Base-by-base conservation (phyloP, 176 grass and related monocot species). In the Oryza glumipatula region DNA sequence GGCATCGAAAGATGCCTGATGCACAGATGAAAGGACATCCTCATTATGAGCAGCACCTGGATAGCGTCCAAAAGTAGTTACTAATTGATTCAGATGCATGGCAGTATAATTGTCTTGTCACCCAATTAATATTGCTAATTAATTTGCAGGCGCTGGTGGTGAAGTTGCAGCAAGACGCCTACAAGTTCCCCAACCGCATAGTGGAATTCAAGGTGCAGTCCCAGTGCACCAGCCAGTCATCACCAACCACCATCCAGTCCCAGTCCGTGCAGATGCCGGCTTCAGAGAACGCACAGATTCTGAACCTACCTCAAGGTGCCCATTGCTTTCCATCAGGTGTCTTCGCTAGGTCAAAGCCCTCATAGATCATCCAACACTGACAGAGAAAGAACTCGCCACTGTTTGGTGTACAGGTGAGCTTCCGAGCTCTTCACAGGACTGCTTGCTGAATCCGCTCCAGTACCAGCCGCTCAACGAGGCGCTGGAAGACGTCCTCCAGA, bases 131-230 rank as follows among this genome's bases (percentile, higher is more conserved):
- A 49, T 80, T 44, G 14, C 21, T 36, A 22, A 22, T 61, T 63
- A 63, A 63, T 63, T 64, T 60, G 19, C 80, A 94, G 93, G 86
- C 69, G 8, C 33, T 90, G 80, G 88, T 92, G 63, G 70, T 24
- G 82, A 92, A 95, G 73, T 48, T 95, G 41, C 91, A 92, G 82
- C 90, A 95, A 72, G 88, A 95, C 82, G 90, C 93, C 39, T 95
- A 92, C 82, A 86, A 84, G 86, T 88, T 83, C 43, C 90, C 88
- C 14, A 38, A 66, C 68, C 83, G 77, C 49, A 95, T 95, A 51
- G 19, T 80, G 2, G 93, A 95, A 49, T 90, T 92, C 74, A 90
- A 86, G 60, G 79, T 88, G 81, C 85, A 90, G 75, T 19, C 86
- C 30, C 81, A 83, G 61, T 7, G 72, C 61, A 82, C 41, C 48